These are phyloP conservation scores for Boletus semigastroideus DNA, from an alignment of 1,284 basidiomycete species.

Conservation along the genomic window DNA sequence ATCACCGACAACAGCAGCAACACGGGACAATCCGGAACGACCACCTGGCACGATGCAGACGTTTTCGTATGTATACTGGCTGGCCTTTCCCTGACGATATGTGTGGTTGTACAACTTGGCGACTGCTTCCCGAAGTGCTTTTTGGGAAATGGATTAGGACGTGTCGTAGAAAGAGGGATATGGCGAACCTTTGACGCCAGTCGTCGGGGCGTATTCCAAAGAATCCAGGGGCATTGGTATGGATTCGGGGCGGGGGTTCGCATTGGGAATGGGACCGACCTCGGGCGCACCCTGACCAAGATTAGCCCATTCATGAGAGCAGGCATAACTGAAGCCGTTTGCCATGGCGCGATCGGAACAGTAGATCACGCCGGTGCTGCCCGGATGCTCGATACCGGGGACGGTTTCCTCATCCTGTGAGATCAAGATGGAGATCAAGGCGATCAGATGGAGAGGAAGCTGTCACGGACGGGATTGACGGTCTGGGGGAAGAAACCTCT, in stretches of 20 bases:
- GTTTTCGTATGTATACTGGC: conserved; percentile 89
- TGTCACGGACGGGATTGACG: conserved; percentile 57
- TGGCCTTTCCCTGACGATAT: conserved; percentile 77
- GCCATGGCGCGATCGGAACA: conserved; percentile 88
- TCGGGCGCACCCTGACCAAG: conserved; percentile 88
- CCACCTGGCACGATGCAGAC: conserved; percentile 92
- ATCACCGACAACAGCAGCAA: conserved; percentile 89
- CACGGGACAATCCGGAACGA: conserved; percentile 81
- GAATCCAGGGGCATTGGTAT: conserved; percentile 71
- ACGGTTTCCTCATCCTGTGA: conserved; percentile 77
- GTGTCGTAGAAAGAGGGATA: conserved; percentile 10
- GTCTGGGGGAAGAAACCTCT: conserved; percentile 64
- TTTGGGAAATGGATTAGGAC: background rate
- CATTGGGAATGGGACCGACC: conserved; percentile 79
- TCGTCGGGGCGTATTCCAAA: conserved; percentile 91
- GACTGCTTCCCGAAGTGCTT: conserved; percentile 67
- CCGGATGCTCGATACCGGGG: conserved; percentile 78
- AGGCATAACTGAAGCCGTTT: conserved; percentile 81
- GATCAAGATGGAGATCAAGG: background rate
- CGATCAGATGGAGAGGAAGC: background rate
- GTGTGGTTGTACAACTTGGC: conserved; percentile 86
- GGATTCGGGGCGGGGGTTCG: conserved; percentile 61
- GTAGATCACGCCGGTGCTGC: conserved; percentile 81
- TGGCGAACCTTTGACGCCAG: conserved; percentile 76
- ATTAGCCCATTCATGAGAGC: conserved; percentile 82